These are phyloP conservation scores for Reutealis trisperma DNA, from an alignment of 345 rosid species.

Conservation along the genomic window DNA sequence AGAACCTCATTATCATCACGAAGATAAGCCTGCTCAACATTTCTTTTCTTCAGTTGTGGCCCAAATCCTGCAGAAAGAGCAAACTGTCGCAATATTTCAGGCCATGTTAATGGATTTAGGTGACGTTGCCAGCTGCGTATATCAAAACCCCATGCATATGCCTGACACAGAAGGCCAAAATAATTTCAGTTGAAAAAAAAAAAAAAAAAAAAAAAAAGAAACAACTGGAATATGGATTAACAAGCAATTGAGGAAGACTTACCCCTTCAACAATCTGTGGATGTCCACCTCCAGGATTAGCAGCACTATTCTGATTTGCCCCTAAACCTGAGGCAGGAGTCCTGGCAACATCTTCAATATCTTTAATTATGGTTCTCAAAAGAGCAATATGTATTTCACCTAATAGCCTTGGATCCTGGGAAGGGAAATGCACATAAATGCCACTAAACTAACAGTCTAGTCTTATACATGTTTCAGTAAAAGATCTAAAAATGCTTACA, in stretches of 20 bases:
- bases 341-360: conserved; percentile 78
- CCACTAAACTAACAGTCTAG: conserved; percentile 5
- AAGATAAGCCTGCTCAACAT: conserved; percentile 43
- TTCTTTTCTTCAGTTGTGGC: conserved; percentile 63
- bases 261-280: conserved; percentile 91
- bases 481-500: conserved; percentile 41
- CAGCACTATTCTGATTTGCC: conserved; percentile 58
- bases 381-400: conserved; percentile 84
- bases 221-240: neutral
- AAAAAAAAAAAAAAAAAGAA: neutral
- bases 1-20: conserved; percentile 69
- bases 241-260: conserved; percentile 26
- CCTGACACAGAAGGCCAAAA: conserved; percentile 40
- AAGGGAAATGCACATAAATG: conserved; percentile 23
- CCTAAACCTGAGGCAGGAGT: conserved; percentile 57
- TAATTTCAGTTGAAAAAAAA: neutral
- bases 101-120: conserved; percentile 84
- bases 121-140: conserved; percentile 72
- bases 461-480: neutral
- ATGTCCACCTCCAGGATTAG: conserved; percentile 87
- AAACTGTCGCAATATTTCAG: conserved; percentile 84
- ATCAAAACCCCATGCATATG: conserved; percentile 93
- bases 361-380: conserved; percentile 67
- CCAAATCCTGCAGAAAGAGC: conserved; percentile 85
- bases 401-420: conserved; percentile 76